Base-by-base conservation (phyloP, 202 grass and related monocot genomes). In the Brachypodium distachyon region DNA sequence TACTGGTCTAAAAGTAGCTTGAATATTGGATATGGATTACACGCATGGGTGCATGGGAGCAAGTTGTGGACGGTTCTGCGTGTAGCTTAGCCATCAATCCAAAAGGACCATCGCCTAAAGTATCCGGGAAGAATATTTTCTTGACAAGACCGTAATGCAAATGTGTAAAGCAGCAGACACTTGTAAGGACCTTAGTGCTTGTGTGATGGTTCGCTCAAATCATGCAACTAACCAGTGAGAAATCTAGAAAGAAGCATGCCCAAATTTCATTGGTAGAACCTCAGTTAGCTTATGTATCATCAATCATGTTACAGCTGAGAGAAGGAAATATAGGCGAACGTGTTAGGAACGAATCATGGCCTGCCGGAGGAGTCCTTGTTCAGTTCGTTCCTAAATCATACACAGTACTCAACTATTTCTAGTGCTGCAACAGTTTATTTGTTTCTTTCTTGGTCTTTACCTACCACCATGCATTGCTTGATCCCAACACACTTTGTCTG, bases 381-480 rank as follows among this genome's bases (percentile, higher is more conserved):
- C 42, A 23, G n/a, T 16, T 7, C 6, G 4, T 41, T 65, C 33
- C 17, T 16, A 54, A 42, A 78, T 41, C 61, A 41, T 32, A 41
- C 9, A 0, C 21, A 0, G 48, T 1, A 37, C 28, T n/a, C n/a
- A n/a, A 54, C 33, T 37, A 17, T 0, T 23, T 14, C 9, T 28
- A 44, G 37, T 67, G 50, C 14, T 25, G 76, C 12, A 56, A 79
- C 49, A 31, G 49, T 56, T 22, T 2, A 56, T 68, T 42, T 4
- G 62, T 12, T 70, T 79, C 32, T 68, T 23, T 25, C 6, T 40
- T 48, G 39, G 29, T 34, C 37, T 73, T 56, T 66, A 82, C 78
- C 73, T 65, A 82, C 55, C 78, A 48, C 78, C 84, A n/a, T n/a
- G n/a, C n/a, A 57, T 57, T 64, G 38, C 47, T 34, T 77, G 66